Conservation (phyloP, 139 green algal species). For the Monoraphidium neglectum region DNA sequence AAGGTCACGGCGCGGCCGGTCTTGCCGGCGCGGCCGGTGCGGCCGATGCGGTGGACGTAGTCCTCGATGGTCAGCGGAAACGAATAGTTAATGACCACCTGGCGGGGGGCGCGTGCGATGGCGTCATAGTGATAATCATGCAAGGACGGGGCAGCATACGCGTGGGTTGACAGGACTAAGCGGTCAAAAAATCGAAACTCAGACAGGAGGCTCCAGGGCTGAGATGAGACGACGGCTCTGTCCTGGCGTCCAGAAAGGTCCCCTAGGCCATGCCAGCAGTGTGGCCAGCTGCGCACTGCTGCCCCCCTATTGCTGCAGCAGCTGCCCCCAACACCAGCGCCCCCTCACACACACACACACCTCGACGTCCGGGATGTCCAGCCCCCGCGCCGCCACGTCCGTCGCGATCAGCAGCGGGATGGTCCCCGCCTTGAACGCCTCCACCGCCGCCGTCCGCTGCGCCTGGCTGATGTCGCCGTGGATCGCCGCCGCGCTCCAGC, state of each 20-base stretch:
- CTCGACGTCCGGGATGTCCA: constrained; percentile 89
- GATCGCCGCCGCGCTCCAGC: constrained; percentile 78
- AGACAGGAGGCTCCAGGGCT: too few species aligned
- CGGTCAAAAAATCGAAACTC: too few species aligned
- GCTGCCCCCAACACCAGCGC: constrained; percentile 27
- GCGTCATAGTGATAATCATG: too few species aligned
- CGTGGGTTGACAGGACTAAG: too few species aligned
- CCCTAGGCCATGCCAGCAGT: too few species aligned
- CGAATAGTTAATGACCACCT: constrained; percentile 97
- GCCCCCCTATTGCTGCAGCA: constrained; percentile 50
- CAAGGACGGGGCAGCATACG: too few species aligned
- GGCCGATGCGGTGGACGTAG: constrained; percentile 97
- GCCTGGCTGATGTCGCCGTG: constrained; percentile 92
- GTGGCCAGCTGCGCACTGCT: too few species aligned
- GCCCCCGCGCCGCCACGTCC: constrained; percentile 88
- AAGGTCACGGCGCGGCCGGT: constrained; percentile 88
- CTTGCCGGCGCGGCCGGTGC: constrained; percentile 93
- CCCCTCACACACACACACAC: constrained; percentile 1
- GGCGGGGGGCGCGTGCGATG: too few species aligned
- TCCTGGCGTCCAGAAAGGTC: too few species aligned
- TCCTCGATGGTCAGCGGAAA: constrained; percentile 97
- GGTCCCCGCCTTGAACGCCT: constrained; percentile 79
- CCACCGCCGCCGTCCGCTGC: constrained; percentile 75
- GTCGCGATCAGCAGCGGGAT: constrained; percentile 80
- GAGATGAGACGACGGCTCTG: too few species aligned